A percentile compares a stretch with the other conserved stretches of the same genome.
Conservation (phyloP, 2,329 filamentous ascomycete genomes). For the Alternaria longipes region DNA sequence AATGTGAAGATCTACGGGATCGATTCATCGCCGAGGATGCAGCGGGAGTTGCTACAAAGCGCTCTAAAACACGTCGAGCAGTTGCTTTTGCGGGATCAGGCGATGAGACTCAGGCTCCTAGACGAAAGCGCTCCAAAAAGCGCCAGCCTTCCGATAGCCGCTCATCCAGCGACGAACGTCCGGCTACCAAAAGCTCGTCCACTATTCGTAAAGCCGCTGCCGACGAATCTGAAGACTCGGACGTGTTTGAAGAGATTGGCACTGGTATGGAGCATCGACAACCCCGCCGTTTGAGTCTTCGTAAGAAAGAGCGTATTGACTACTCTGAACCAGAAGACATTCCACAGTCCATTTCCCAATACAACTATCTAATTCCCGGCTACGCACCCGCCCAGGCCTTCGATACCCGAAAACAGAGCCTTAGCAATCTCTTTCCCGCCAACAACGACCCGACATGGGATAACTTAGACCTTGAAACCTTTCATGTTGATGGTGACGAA, state of each 20-base stretch:
- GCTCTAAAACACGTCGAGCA: conserved; percentile 3
- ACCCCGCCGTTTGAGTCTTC: conserved; percentile 10
- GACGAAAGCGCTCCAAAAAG: not conserved
- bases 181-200: not conserved
- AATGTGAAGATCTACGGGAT: conserved; percentile 10
- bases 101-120: not conserved
- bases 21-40: conserved; percentile 12
- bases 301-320: conserved; percentile 25
- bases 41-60: not conserved
- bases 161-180: conserved; percentile 2
- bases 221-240: conserved; percentile 3
- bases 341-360: not conserved
- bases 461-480: not conserved
- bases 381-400: not conserved
- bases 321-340: conserved; percentile 14
- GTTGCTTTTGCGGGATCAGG: not conserved
- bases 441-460: not conserved
- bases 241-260: conserved; percentile 3
- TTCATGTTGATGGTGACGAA: not conserved
- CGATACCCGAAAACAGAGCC: conserved; percentile 11
- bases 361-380: not conserved
- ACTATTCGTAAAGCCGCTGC: not conserved
- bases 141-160: not conserved
- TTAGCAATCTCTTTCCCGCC: conserved; percentile 2
- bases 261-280: not conserved